These are phyloP conservation scores for Aquilaria sinensis DNA, from an alignment of 345 rosid genomes.

Conservation along the genomic window DNA sequence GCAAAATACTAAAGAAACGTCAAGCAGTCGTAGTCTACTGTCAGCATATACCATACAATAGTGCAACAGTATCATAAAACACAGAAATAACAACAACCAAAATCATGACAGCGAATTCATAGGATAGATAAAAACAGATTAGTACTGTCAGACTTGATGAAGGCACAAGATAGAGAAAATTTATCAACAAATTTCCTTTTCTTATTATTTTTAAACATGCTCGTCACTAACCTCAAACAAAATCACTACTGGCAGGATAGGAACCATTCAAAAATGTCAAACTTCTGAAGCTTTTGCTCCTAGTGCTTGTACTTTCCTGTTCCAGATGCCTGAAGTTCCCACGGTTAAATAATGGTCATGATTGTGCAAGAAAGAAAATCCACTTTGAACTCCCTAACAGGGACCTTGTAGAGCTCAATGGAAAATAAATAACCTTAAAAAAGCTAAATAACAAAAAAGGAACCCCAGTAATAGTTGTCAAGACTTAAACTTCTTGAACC, in stretches of 20 bases:
- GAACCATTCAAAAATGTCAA: background rate
- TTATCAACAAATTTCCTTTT: constrained; percentile 14
- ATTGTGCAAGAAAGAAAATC: background rate
- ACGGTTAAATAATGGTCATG: background rate
- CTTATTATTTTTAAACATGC: constrained; percentile 11
- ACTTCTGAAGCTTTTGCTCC: constrained; percentile 1
- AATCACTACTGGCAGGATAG: constrained; percentile 9
- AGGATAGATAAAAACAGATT: too few relatives aligned
- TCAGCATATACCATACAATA: too few relatives aligned
- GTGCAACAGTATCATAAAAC: too few relatives aligned
- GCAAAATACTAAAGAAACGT: too few relatives aligned
- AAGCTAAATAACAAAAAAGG: too few relatives aligned
- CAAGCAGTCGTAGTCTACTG: too few relatives aligned
- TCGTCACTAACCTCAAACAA: constrained; percentile 17
- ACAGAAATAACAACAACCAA: too few relatives aligned
- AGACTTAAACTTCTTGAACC: constrained; percentile 13
- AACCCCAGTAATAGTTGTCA: background rate
- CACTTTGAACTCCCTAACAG: background rate
- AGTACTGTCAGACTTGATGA: too few relatives aligned
- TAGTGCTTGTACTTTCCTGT: background rate
- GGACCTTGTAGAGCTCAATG: constrained; percentile 1
- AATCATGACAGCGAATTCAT: too few relatives aligned
- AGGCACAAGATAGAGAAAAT: background rate
- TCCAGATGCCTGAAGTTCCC: background rate
- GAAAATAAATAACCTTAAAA: too few relatives aligned